A percentile compares a stretch with the other conserved stretches of the same genome.
Conservation (phyloP, 2,329 filamentous ascomycete genomes). For the Orbilia ellipsospora region DNA sequence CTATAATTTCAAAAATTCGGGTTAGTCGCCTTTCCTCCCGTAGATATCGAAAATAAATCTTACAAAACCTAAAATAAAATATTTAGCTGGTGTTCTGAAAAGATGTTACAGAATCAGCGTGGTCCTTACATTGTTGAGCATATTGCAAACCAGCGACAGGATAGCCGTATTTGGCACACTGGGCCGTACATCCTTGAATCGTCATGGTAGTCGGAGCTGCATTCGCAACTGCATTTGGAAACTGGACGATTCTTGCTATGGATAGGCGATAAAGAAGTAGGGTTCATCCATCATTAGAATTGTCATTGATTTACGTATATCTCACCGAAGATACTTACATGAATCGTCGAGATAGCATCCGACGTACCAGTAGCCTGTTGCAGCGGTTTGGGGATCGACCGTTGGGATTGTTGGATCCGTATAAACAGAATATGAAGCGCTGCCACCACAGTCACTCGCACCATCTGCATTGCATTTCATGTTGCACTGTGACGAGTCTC, state of each 20-base stretch:
- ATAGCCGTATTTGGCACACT: not conserved
- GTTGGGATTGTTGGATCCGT: not conserved
- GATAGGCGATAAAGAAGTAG: too few relatives aligned
- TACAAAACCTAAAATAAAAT: not conserved
- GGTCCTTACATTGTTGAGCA: not conserved
- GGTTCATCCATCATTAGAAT: not conserved
- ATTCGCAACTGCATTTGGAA: not conserved
- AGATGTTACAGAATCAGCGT: not conserved
- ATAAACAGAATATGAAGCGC: not conserved
- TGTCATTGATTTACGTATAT: not conserved
- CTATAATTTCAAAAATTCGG: not conserved
- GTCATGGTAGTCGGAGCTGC: not conserved
- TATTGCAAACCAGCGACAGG: not conserved
- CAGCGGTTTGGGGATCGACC: not conserved
- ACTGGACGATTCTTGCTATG: not conserved
- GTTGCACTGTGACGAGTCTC: not conserved
- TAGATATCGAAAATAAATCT: not conserved
- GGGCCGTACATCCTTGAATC: not conserved
- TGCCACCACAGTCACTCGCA: not conserved
- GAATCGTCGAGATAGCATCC: not conserved
- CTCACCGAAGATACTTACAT: not conserved
- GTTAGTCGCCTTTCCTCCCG: not conserved
- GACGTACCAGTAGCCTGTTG: not conserved
- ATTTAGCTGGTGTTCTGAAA: not conserved
- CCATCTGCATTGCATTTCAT: not conserved